These are phyloP conservation scores for Komagataella mondaviorum DNA, from an alignment of 805 yeast species.

Conservation along the genomic window DNA sequence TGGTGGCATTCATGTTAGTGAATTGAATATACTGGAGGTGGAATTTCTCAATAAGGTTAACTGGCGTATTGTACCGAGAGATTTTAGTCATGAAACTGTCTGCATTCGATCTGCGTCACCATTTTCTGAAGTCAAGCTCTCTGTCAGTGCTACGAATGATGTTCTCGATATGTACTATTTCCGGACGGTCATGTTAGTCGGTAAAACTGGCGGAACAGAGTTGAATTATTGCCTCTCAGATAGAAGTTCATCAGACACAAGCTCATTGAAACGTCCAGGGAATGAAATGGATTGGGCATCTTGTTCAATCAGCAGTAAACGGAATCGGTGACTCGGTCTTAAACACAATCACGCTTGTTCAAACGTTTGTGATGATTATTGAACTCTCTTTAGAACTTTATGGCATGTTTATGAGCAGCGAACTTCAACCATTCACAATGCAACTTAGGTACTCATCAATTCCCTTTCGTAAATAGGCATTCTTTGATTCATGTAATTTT, in stretches of 20 bases:
- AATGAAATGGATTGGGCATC: neutral
- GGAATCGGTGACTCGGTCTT: neutral
- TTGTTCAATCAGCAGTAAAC: neutral
- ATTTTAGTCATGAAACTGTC: conserved; percentile 20
- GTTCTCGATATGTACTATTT: conserved; percentile 33
- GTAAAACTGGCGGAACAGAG: conserved; percentile 10
- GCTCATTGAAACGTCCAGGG: neutral
- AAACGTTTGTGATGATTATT: neutral
- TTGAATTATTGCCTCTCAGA: neutral
- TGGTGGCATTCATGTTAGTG: conserved; percentile 81
- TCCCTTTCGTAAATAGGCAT: neutral
- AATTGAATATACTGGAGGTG: conserved; percentile 74
- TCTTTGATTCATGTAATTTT: neutral
- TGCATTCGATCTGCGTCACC: conserved; percentile 10
- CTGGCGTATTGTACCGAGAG: conserved; percentile 60
- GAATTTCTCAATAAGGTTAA: conserved; percentile 75
- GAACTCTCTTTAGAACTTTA: neutral
- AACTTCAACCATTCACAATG: neutral
- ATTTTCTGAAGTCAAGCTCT: conserved; percentile 5
- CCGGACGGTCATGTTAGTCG: conserved; percentile 36
- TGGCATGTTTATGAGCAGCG: neutral
- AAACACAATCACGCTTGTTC: too few species aligned
- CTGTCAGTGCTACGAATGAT: conserved; percentile 20
- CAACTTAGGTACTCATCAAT: neutral
- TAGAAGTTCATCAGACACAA: neutral